Evolutionary conservation across 306 rosid genomes (phyloP).

Genomic region (Sophora flavescens): DNA sequence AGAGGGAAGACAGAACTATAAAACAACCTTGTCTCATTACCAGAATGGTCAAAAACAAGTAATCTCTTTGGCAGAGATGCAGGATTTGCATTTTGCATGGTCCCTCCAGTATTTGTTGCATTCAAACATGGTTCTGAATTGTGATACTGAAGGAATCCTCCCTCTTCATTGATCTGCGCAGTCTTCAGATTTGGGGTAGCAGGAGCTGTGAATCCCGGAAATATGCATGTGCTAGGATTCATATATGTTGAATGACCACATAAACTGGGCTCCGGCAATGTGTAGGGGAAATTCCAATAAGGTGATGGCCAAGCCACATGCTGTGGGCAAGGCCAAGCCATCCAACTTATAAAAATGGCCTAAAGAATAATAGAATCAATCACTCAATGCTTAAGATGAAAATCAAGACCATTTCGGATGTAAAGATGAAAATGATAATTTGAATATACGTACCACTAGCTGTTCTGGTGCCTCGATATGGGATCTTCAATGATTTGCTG

Average conservation of each 20-base stretch:
- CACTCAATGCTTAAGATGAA: conserved; percentile 22
- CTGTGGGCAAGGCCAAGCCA: conserved; percentile 60
- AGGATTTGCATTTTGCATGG: conserved; percentile 49
- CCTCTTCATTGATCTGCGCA: conserved; percentile 51
- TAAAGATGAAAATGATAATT: conserved; percentile 14
- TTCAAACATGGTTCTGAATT: conserved; percentile 35
- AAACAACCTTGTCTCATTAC: conserved; percentile 64
- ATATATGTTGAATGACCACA: conserved; percentile 44
- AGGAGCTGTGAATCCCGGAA: conserved; percentile 49
- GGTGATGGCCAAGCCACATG: conserved; percentile 61
- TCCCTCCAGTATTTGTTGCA: conserved; percentile 42
- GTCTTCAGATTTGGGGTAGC: conserved; percentile 42
- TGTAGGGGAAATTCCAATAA: conserved; percentile 46
- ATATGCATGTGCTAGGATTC: conserved; percentile 35
- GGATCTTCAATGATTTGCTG: conserved; percentile 45
- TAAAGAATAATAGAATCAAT: not conserved
- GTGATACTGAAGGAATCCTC: conserved; percentile 48
- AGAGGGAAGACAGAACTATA: conserved; percentile 53
- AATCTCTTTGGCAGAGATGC: conserved; percentile 55
- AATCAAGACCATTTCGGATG: not conserved
- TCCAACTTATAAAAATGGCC: conserved; percentile 47
- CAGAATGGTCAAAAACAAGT: conserved; percentile 67
- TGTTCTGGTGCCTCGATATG: conserved; percentile 43
- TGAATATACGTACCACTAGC: conserved; percentile 53
- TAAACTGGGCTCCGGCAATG: conserved; percentile 48